Percentiles rank a stretch among this genome's conserved stretches.
Evolutionary conservation across 306 rosid species (phyloP).

Genomic region (Prunus davidiana): DNA sequence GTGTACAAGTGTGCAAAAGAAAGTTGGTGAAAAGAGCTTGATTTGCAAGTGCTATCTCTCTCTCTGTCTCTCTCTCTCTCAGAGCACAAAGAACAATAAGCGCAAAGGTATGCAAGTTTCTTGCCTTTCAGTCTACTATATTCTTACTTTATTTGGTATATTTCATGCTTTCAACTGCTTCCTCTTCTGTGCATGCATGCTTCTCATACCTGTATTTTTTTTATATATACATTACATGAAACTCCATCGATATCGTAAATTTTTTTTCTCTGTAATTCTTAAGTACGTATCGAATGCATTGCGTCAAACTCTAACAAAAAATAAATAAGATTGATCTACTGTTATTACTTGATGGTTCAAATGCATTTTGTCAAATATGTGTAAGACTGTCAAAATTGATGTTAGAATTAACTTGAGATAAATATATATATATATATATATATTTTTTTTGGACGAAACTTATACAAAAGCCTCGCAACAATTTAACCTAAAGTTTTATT

Average conservation of each 20-base stretch:
- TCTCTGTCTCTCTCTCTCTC: no score
- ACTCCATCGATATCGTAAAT: background rate
- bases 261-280: no score
- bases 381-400: no score
- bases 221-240: background rate
- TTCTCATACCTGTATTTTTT: background rate
- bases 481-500: no score
- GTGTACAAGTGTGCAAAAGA: background rate
- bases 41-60: background rate
- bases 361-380: no score
- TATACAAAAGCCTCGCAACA: no score
- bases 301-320: no score
- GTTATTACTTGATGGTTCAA: no score
- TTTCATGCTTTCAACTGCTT: background rate
- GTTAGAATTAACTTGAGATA: no score
- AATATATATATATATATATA: no score
- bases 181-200: background rate
- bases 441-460: accelerated
- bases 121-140: background rate
- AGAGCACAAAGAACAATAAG: background rate
- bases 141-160: background rate
- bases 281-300: no score
- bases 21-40: background rate
- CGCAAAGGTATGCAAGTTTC: background rate
- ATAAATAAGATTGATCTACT: no score